phyloP scores from a whole-genome alignment of 2,329 filamentous ascomycete species.

The Zymoseptoria crescenta region DNA sequence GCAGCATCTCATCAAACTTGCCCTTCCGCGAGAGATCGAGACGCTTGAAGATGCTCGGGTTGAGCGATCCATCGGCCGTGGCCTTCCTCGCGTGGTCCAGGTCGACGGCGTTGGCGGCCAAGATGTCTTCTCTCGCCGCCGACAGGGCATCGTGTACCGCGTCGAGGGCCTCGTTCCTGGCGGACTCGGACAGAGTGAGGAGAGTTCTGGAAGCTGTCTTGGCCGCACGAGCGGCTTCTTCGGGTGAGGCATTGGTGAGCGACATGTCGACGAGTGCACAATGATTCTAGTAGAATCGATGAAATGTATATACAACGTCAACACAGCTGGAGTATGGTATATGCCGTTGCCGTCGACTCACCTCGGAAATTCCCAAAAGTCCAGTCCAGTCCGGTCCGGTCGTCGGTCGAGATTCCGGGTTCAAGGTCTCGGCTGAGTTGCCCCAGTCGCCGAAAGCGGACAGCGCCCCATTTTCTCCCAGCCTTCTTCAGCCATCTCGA shows the following conservation, averaged over 20 bases:
- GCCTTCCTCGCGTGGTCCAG: slow-evolving; percentile 66
- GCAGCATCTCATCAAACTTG: slow-evolving; percentile 97
- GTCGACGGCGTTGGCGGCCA: slow-evolving; percentile 80
- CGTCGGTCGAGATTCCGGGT: not conserved
- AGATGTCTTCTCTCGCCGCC: slow-evolving; percentile 62
- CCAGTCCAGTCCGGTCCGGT: not conserved
- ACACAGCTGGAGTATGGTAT: not conserved
- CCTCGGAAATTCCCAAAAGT: too few relatives aligned
- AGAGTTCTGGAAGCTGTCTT: slow-evolving; percentile 75
- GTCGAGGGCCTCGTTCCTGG: slow-evolving; percentile 77
- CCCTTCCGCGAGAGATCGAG: slow-evolving; percentile 78
- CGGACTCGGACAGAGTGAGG: slow-evolving; percentile 65
- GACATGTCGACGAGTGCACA: slow-evolving; percentile 77
- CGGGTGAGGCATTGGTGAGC: slow-evolving; percentile 73
- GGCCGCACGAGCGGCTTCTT: slow-evolving; percentile 68
- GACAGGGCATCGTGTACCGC: slow-evolving; percentile 72
- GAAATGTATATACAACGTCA: too few relatives aligned
- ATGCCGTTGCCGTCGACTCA: not conserved
- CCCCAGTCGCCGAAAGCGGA: too few relatives aligned
- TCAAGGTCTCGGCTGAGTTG: too few relatives aligned
- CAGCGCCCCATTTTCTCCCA: not conserved
- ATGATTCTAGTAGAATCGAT: too few relatives aligned
- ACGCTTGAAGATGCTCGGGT: slow-evolving; percentile 75
- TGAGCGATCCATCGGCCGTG: slow-evolving; percentile 67
- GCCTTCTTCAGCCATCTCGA: not conserved